phyloP scores from a whole-genome alignment of 2,329 filamentous ascomycete genomes.

The Dothideomycetes sp. region DNA sequence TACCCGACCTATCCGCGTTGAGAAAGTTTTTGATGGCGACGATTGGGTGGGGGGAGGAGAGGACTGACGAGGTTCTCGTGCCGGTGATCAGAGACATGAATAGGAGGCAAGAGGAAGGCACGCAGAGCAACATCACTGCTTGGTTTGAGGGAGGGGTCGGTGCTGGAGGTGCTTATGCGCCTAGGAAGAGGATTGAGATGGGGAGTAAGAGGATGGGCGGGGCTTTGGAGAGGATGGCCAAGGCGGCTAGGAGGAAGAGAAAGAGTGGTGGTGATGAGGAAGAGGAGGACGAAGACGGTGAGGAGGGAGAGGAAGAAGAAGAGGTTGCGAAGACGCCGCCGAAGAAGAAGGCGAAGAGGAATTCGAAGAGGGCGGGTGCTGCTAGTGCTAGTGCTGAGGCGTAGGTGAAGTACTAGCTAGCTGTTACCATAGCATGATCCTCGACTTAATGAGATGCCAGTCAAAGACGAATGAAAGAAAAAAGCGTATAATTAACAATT shows the following conservation, averaged over 20 bases:
- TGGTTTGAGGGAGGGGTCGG: conserved; percentile 74
- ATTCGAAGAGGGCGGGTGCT: conserved; percentile 8
- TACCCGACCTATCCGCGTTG: conserved; percentile 81
- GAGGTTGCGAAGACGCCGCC: conserved; percentile 1
- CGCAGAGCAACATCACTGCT: conserved; percentile 90
- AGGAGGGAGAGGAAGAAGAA: conserved; percentile 4
- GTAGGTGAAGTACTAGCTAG: too few species aligned
- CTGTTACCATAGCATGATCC: too few species aligned
- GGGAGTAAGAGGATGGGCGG: conserved; percentile 69
- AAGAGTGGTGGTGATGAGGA: conserved; percentile 13
- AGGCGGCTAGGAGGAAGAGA: conserved; percentile 37
- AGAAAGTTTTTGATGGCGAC: conserved; percentile 80
- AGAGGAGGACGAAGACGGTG: conserved; percentile 10
- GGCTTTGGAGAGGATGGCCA: conserved; percentile 59
- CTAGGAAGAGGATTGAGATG: conserved; percentile 52
- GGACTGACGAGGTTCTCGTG: conserved; percentile 90
- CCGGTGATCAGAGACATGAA: conserved; percentile 97
- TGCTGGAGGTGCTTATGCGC: conserved; percentile 61
- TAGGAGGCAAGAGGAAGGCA: conserved; percentile 74
- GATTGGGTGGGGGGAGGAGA: conserved; percentile 84
- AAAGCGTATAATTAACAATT: too few species aligned
- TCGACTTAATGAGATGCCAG: too few species aligned
- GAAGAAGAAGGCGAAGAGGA: conserved; percentile 12
- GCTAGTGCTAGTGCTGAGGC: conserved; percentile 8
- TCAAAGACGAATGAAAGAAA: too few species aligned